phyloP scores from a whole-genome alignment of 805 yeast genomes.

The Schwanniomyces polymorphus region DNA sequence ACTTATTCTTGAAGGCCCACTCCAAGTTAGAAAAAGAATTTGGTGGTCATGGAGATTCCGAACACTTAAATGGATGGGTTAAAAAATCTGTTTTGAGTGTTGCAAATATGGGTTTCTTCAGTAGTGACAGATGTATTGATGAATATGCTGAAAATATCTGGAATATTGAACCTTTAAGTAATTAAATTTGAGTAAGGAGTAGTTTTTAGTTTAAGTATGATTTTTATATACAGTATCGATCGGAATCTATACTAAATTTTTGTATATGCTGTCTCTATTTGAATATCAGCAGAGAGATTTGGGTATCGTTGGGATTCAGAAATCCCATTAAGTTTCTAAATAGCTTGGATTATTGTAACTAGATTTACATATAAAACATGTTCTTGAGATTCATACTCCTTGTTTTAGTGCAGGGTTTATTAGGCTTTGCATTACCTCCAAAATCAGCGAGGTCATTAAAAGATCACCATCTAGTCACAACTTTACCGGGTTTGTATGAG shows the following conservation, averaged over 20 bases:
- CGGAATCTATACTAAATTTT: neutral
- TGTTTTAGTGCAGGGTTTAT: slow-evolving; percentile 3
- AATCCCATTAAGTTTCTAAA: neutral
- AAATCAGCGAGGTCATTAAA: slow-evolving; percentile 2
- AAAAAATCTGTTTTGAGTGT: slow-evolving; percentile 75
- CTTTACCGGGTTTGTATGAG: slow-evolving; percentile 37
- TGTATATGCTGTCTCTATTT: neutral
- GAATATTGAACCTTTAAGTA: slow-evolving; percentile 76
- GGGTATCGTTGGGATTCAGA: neutral
- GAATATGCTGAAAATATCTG: slow-evolving; percentile 92
- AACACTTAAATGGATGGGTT: slow-evolving; percentile 67
- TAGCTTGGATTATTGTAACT: neutral
- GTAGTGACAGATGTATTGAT: slow-evolving; percentile 85
- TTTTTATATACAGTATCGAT: neutral
- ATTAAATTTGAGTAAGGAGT: slow-evolving; percentile 7
- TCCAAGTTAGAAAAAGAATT: slow-evolving; percentile 70
- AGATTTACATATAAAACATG: neutral
- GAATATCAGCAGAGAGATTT: neutral
- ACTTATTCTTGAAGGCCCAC: slow-evolving; percentile 82
- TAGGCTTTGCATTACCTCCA: slow-evolving; percentile 5
- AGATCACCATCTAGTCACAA: slow-evolving; percentile 19
- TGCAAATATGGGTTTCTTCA: slow-evolving; percentile 92
- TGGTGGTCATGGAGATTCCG: slow-evolving; percentile 46
- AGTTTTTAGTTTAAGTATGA: neutral
- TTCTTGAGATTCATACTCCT: slow-evolving; percentile 1